These are phyloP conservation scores for Trebouxia sp. DNA, from an alignment of 139 green algal genomes.

Conservation along the genomic window DNA sequence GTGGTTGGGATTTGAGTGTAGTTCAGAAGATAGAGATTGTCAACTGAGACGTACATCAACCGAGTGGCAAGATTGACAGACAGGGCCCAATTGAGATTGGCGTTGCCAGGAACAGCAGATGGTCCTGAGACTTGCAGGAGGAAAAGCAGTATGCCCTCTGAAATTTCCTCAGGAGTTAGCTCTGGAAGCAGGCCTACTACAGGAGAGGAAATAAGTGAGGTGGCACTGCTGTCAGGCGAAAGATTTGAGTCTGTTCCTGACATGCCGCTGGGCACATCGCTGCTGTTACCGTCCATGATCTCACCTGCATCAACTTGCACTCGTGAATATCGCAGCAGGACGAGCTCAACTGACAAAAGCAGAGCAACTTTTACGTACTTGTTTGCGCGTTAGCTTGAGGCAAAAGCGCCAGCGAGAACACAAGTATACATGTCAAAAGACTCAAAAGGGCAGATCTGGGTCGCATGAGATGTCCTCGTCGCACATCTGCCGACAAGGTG, in stretches of 20 bases:
- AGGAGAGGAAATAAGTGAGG: neutral
- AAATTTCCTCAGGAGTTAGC: neutral
- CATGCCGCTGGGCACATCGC: neutral
- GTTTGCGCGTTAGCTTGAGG: no score
- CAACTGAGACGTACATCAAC: neutral
- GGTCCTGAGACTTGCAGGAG: neutral
- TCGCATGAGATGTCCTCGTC: no score
- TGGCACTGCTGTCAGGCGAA: neutral
- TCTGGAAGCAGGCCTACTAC: neutral
- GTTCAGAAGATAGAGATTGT: constrained; percentile 1
- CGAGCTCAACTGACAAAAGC: no score
- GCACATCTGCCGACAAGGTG: no score
- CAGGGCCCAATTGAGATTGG: neutral
- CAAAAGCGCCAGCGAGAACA: no score
- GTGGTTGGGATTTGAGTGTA: neutral
- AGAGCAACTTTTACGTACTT: no score
- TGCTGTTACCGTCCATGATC: no score
- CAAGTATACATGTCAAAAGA: no score
- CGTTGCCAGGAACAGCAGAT: neutral
- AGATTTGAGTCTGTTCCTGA: neutral
- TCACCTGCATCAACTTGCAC: no score
- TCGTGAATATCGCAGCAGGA: no score
- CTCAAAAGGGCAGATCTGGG: no score
- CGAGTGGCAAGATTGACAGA: neutral
- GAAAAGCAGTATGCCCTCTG: neutral